phyloP scores from a whole-genome alignment of 2,329 filamentous ascomycete genomes.

The Penicillium sp. region DNA sequence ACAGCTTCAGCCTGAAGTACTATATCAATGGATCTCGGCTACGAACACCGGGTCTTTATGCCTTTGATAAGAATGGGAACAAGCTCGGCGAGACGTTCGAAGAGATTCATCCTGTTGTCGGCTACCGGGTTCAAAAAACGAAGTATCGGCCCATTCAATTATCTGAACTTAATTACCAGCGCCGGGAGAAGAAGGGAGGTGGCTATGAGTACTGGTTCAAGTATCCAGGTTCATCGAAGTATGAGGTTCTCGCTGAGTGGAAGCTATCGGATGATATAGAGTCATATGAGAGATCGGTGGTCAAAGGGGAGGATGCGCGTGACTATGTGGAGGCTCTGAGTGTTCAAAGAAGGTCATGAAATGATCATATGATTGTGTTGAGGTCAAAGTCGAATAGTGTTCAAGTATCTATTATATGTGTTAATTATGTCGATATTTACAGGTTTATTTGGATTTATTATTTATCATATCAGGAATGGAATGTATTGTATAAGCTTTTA shows the following conservation, averaged over 20 bases:
- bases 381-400: not conserved
- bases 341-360: not conserved
- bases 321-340: not conserved
- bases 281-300: not conserved
- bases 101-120: slow-evolving; percentile 21
- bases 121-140: not conserved
- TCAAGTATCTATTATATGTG: not conserved
- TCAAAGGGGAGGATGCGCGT: not conserved
- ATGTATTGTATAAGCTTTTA: too few species aligned
- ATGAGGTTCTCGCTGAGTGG: not conserved
- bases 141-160: not conserved
- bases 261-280: not conserved
- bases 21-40: slow-evolving; percentile 15
- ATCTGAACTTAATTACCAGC: not conserved
- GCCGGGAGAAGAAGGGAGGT: not conserved
- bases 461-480: too few species aligned
- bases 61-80: not conserved
- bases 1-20: slow-evolving; percentile 17
- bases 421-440: not conserved
- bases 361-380: not conserved
- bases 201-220: not conserved
- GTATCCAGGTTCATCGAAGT: not conserved
- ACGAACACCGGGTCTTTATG: slow-evolving; percentile 18
- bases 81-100: slow-evolving; percentile 16
- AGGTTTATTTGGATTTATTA: too few species aligned